Conservation (phyloP, 495 filamentous ascomycete genomes). For the Poronia punctata region DNA sequence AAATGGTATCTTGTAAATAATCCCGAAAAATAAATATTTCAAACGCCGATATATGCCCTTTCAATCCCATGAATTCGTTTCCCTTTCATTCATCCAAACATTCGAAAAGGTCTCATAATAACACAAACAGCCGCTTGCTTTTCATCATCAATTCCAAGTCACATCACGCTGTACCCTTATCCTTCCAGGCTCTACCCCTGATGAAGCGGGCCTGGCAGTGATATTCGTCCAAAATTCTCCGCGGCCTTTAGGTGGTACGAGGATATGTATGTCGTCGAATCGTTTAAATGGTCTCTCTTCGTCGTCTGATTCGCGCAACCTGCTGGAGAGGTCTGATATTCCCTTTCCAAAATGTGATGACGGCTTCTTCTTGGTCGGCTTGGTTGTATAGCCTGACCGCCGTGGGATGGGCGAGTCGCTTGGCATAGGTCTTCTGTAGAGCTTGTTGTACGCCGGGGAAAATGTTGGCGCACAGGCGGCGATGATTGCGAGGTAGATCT, state of each 20-base stretch:
- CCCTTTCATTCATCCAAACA: no score
- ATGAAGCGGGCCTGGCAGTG: conserved; percentile 7
- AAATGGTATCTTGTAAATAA: no score
- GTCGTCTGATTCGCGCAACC: conserved; percentile 9
- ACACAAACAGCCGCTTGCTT: no score
- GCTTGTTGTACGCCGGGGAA: conserved; percentile 1
- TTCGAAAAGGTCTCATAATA: no score
- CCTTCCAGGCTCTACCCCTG: not conserved
- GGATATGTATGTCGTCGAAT: conserved; percentile 1
- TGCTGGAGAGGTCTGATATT: not conserved
- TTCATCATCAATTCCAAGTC: conserved; percentile 9
- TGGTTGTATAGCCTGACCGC: conserved; percentile 4
- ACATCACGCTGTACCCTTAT: conserved; percentile 10
- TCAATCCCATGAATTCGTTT: no score
- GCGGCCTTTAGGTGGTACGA: conserved; percentile 6
- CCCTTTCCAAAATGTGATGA: not conserved
- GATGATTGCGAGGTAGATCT: conserved; percentile 8
- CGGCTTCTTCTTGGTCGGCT: not conserved
- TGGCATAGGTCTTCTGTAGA: not conserved
- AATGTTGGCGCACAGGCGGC: conserved; percentile 7
- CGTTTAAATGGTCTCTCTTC: conserved; percentile 5
- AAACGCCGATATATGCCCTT: no score
- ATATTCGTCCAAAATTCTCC: conserved; percentile 10
- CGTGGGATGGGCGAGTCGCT: conserved; percentile 1
- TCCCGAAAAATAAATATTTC: no score